Evolutionary conservation across 805 yeast genomes (phyloP), one percentile per base, ranked within the genome.

Genomic region (Ogataea ramenticola): DNA sequence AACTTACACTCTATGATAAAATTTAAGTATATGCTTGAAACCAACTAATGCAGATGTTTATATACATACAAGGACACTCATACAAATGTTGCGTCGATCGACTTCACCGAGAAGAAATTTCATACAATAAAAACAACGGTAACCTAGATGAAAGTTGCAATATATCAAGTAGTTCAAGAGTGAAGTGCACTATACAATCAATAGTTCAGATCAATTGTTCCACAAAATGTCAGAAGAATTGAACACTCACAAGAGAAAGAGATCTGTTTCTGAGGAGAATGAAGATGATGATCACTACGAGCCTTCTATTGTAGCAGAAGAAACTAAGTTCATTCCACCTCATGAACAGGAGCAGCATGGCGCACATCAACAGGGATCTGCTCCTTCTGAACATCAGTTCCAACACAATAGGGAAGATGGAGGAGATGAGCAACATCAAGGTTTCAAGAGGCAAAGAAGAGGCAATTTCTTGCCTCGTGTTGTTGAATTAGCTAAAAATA

Each of bases 401-500:
- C 24, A 32, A 32, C 10, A 32, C 21, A 32, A n/a, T 11, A 32
- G 19, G 12, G 14, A 22, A 15, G 11, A 36, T 22, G 35, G 14
- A 12, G 35, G 17, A 4, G 35, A 19, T 39, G n/a, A n/a, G n/a
- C 26, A 15, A 4, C 4, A 4, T 16, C 9, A n/a, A 15, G 5
- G 17, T 4, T 35, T 33, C 33, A 41, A 41, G 26, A 22, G 43
- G 11, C 39, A 33, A 24, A 41, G 43, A 34, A 17, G 41, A 12
- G 34, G 32, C 7, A 43, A 48, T 12, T 44, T 51, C 16, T 21
- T 54, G 22, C 44, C 56, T 4, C 46, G 47, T 15, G 54, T 53
- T 22, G 40, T 46, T 12, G 63, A 72, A 49, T 54, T 70, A 31
- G 71, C 77, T 37, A 70, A 67, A 53, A 71, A 70, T 36, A 61